These are phyloP conservation scores for Paraphysoderma sedebokerense DNA, from an alignment of 371 early-diverging fungal genomes.

Conservation along the genomic window DNA sequence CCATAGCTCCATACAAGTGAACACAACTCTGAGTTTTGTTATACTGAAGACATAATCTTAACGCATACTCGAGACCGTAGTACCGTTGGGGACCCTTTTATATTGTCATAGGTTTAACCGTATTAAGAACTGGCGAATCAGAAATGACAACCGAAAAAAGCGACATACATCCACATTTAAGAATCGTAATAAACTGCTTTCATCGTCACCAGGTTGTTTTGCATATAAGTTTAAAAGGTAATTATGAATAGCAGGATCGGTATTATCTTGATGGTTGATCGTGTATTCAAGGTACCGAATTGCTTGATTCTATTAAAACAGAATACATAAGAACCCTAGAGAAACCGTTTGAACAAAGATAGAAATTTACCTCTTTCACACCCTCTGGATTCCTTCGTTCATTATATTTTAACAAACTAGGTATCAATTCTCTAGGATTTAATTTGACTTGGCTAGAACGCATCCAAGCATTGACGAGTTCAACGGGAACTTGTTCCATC, in stretches of 20 bases:
- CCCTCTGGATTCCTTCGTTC: conserved; percentile 15
- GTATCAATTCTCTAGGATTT: conserved; percentile 67
- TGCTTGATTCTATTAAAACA: conserved; percentile 47
- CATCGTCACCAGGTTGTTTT: conserved; percentile 14
- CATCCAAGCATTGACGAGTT: conserved; percentile 67
- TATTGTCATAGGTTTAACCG: background rate
- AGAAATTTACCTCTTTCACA: conserved; percentile 12
- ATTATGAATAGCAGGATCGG: conserved; percentile 79
- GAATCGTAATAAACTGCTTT: too few relatives aligned
- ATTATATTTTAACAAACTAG: conserved; percentile 65
- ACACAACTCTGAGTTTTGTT: conserved; percentile 60
- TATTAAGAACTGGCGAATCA: too few relatives aligned
- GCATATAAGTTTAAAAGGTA: conserved; percentile 69
- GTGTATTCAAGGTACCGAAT: conserved; percentile 72
- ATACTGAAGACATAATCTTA: conserved; percentile 60
- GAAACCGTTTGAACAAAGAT: too few relatives aligned
- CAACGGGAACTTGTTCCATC: conserved; percentile 62
- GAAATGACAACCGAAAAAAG: too few relatives aligned
- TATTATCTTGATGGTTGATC: conserved; percentile 50
- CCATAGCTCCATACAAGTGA: conserved; percentile 63
- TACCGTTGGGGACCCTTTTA: conserved; percentile 14
- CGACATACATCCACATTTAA: background rate
- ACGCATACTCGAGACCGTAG: conserved; percentile 72
- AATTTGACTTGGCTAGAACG: conserved; percentile 57
- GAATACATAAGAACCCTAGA: too few relatives aligned